Evolutionary conservation across 2,329 filamentous ascomycete species (phyloP), one percentile per base, ranked within the genome.

Genomic region (Hypoxylon sp.): DNA sequence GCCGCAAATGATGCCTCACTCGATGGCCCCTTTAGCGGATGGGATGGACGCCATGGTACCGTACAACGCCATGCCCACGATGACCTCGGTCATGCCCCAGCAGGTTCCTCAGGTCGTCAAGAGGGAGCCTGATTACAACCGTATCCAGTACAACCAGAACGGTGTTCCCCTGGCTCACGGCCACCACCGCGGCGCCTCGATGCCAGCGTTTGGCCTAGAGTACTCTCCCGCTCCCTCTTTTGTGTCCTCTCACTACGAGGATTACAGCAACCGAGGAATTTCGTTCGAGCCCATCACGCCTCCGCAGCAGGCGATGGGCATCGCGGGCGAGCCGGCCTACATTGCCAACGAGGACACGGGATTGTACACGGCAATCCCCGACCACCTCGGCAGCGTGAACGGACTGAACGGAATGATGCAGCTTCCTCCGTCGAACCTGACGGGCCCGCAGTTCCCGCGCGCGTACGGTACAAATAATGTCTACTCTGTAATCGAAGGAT

Each of bases 141-240:
- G 90, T 60, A 82, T 93, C 64, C 91, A 93, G 75, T 97, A 96
- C 80, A 95, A 96, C 76, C 91, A 95, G 72, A 96, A 95, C 70
- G 92, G 92, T 68, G 88, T 96, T 53, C 91, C 93, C 1, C 84
- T 97, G 63, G 83, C 86, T 35, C 90, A 93, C 71, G 82, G 88
- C 48, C 92, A 96, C 77, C 91, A 97, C 75, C 89, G 95, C 55
- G 94, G 98, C 77, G 90, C 93, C 60, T 99, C 95, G n/a, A 97
- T 99, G 92, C 95, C 95, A 46, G 90, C 92, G 17, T 99, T 96
- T 74, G 84, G 79, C 43, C 88, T 98, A 75, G 95, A 99, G 77
- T 99, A 98, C 80, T 99, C 95, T 13, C 95, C 95, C 49, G 95
- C 95, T 0, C 95, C 95, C 2, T 98, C 95, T 1, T 98, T 98